Evolutionary conservation across 225 moss, liverwort and hornwort species (phyloP).

Genomic region (Marchantia polymorpha): DNA sequence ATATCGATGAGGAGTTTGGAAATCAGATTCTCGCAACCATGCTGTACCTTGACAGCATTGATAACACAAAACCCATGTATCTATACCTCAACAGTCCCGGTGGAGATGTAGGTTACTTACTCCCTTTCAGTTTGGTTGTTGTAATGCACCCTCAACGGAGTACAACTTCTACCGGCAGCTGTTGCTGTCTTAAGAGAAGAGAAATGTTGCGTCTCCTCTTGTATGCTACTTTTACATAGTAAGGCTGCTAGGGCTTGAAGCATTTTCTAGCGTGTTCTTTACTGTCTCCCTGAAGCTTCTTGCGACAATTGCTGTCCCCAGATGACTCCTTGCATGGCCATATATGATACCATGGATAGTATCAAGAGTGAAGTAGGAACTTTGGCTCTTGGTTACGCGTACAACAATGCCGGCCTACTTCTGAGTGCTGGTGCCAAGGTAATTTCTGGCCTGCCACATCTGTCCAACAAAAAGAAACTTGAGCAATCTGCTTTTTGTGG

Average conservation of each 20-base stretch:
- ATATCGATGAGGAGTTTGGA: conserved; percentile 96
- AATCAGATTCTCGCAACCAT: conserved; percentile 96
- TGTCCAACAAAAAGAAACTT: neutral
- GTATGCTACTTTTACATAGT: neutral
- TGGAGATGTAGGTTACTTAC: conserved; percentile 71
- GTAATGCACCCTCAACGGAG: neutral
- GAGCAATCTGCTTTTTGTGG: neutral
- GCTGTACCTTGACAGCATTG: conserved; percentile 94
- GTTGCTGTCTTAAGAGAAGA: neutral
- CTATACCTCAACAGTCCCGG: conserved; percentile 95
- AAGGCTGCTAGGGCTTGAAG: neutral
- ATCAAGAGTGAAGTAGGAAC: conserved; percentile 93
- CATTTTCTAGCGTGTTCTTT: neutral
- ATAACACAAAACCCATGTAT: conserved; percentile 83
- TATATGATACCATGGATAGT: conserved; percentile 89
- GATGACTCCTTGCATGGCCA: conserved; percentile 95
- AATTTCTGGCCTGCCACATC: neutral
- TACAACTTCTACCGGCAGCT: neutral
- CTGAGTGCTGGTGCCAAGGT: conserved; percentile 94
- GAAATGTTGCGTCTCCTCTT: neutral
- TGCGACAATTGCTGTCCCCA: conserved; percentile 32
- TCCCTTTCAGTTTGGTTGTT: neutral
- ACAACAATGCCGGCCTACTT: conserved; percentile 95
- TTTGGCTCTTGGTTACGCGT: conserved; percentile 93
- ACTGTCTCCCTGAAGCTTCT: neutral